A percentile compares a stretch with the other conserved stretches of the same genome.
These are phyloP conservation scores for Selaginella moellendorffii DNA, from an alignment of 75 land plant genomes.

Conservation along the genomic window DNA sequence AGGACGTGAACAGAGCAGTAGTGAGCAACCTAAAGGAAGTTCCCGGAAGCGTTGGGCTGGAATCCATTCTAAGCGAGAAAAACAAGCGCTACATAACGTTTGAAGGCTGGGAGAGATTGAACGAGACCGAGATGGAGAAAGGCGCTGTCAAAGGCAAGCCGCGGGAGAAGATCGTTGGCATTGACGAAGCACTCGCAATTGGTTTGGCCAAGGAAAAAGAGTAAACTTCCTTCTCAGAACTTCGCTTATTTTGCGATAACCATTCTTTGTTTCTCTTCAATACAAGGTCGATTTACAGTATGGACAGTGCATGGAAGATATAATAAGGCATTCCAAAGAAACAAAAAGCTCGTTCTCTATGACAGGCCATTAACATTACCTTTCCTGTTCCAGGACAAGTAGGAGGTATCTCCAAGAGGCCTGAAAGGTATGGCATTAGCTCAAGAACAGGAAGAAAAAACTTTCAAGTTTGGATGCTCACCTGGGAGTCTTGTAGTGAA, in stretches of 20 bases:
- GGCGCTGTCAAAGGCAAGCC: constrained; percentile 60
- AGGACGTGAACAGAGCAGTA: constrained; percentile 25
- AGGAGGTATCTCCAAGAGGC: constrained; percentile 50
- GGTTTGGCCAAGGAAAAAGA: background rate
- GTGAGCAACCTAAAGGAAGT: constrained; percentile 21
- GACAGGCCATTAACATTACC: background rate
- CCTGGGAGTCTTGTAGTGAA: constrained; percentile 49
- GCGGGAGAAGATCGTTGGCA: constrained; percentile 46
- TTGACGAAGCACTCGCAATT: background rate
- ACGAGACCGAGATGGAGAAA: constrained; percentile 39
- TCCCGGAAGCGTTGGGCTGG: constrained; percentile 62
- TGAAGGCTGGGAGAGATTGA: constrained; percentile 71
- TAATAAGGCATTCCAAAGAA: too few species aligned
- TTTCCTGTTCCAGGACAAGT: constrained; percentile 49
- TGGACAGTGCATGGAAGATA: too few species aligned
- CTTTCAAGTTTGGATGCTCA: too few species aligned
- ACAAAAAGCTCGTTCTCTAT: too few species aligned
- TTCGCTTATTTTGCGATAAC: too few species aligned
- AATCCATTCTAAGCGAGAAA: constrained; percentile 30
- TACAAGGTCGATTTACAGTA: too few species aligned
- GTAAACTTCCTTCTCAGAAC: background rate
- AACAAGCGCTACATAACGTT: constrained; percentile 38
- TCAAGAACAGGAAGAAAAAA: too few species aligned
- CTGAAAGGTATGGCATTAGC: too few species aligned
- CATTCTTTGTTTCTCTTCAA: too few species aligned